Evolutionary conservation across 2,329 filamentous ascomycete species (phyloP).

Genomic region (Fusarium luffae): DNA sequence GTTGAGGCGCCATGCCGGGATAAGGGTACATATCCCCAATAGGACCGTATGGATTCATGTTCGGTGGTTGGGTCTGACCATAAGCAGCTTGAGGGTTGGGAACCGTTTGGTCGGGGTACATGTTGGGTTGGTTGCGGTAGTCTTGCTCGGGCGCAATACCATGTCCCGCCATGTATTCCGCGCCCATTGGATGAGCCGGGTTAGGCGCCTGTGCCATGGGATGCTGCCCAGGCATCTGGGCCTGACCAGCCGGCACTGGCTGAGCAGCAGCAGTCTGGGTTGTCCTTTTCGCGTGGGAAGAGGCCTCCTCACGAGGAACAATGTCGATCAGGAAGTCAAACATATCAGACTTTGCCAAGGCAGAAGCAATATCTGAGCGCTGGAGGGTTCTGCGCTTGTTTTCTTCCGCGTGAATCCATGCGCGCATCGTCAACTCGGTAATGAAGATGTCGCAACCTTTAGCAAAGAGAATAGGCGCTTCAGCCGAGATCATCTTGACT

Average conservation of each 20-base stretch:
- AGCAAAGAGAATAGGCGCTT: constrained; percentile 96
- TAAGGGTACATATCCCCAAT: constrained; percentile 90
- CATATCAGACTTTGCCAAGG: constrained; percentile 98
- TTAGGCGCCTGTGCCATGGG: constrained; percentile 66
- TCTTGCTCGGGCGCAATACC: constrained; percentile 76
- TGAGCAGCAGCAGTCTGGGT: constrained; percentile 60
- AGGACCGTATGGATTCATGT: constrained; percentile 75
- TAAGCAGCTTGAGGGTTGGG: constrained; percentile 77
- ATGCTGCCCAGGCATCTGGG: constrained; percentile 64
- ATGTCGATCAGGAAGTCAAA: constrained; percentile 99
- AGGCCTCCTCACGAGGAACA: constrained; percentile 93
- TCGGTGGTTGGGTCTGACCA: constrained; percentile 75
- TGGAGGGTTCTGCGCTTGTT: constrained; percentile 97
- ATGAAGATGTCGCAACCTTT: constrained; percentile 99
- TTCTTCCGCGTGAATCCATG: constrained; percentile 99
- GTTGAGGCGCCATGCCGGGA: constrained; percentile 81
- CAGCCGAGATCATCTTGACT: constrained; percentile 99
- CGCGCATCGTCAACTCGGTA: constrained; percentile 97
- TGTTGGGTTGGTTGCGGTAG: constrained; percentile 80
- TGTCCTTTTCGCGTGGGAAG: constrained; percentile 83
- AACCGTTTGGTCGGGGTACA: constrained; percentile 86
- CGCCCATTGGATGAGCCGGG: constrained; percentile 68
- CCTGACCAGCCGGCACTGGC: constrained; percentile 61
- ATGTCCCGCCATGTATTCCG: constrained; percentile 73
- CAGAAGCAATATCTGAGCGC: constrained; percentile 94